A percentile compares a stretch with the other conserved stretches of the same genome.
phyloP scores from a whole-genome alignment of 345 rosid genomes.

The Ricinus communis region DNA sequence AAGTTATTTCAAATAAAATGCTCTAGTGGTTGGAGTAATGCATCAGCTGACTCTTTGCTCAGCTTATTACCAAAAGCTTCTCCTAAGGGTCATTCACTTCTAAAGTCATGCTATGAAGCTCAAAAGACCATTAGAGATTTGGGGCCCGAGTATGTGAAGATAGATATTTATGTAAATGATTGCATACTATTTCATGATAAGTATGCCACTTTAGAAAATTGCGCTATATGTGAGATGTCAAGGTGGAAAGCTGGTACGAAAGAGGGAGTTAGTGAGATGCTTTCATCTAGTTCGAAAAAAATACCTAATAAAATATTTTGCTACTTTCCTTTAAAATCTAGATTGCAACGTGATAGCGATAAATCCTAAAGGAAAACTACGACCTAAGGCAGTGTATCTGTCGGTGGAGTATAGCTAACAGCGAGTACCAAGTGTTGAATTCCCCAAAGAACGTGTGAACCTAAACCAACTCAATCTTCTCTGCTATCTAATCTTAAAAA shows the following conservation, averaged over 20 bases:
- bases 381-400: no score
- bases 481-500: no score
- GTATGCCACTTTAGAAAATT: not conserved
- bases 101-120: not conserved
- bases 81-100: not conserved
- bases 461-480: no score
- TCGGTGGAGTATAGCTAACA: no score
- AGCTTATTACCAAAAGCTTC: not conserved
- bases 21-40: not conserved
- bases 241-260: not conserved
- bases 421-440: no score
- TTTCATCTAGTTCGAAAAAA: not conserved
- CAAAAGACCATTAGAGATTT: not conserved
- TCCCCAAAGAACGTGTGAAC: no score
- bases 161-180: not conserved
- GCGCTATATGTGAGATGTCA: not conserved
- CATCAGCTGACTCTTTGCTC: not conserved
- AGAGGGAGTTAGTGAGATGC: no score
- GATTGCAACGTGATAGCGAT: not conserved
- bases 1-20: not conserved
- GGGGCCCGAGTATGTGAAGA: not conserved
- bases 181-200: not conserved
- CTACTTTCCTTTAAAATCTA: not conserved
- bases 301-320: not conserved
- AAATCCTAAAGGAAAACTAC: no score